Evolutionary conservation across 805 yeast genomes (phyloP).

Genomic region (Ogataea corticis): DNA sequence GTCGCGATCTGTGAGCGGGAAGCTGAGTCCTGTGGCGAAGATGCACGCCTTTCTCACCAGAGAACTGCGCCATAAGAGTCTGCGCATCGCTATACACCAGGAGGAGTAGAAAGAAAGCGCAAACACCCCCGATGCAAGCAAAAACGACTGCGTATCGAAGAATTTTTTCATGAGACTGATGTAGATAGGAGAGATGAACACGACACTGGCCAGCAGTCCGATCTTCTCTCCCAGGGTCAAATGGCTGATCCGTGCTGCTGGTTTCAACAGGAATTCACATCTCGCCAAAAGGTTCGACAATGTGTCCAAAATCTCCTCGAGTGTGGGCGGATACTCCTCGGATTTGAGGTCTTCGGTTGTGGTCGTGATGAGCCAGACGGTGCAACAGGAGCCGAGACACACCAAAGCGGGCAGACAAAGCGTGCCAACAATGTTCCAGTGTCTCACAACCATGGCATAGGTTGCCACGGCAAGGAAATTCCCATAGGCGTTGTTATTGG

Average conservation of each 20-base stretch:
- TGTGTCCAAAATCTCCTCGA: slow-evolving; percentile 52
- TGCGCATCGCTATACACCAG: slow-evolving; percentile 45
- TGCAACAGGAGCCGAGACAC: slow-evolving; percentile 39
- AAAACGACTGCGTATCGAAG: slow-evolving; percentile 35
- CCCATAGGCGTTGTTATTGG: slow-evolving; percentile 49
- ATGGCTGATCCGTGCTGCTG: slow-evolving; percentile 27
- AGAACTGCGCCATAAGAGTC: slow-evolving; percentile 52
- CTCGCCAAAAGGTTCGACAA: slow-evolving; percentile 47
- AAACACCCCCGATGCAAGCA: slow-evolving; percentile 38
- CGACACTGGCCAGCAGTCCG: slow-evolving; percentile 34
- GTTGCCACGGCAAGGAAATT: slow-evolving; percentile 44
- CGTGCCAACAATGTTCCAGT: slow-evolving; percentile 42
- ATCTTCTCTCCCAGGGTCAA: slow-evolving; percentile 28
- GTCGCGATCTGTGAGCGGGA: slow-evolving; percentile 20
- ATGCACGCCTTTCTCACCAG: slow-evolving; percentile 39
- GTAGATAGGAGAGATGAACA: slow-evolving; percentile 46
- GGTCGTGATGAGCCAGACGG: slow-evolving; percentile 47
- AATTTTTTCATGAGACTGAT: slow-evolving; percentile 36
- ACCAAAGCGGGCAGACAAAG: slow-evolving; percentile 42
- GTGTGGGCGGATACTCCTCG: slow-evolving; percentile 41
- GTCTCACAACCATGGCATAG: slow-evolving; percentile 40
- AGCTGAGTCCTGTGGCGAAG: slow-evolving; percentile 43
- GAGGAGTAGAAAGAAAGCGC: slow-evolving; percentile 48
- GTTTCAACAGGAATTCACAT: slow-evolving; percentile 41
- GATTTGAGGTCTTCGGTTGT: slow-evolving; percentile 39